phyloP scores from a whole-genome alignment of 768 basidiomycete species.

The Russula foetens region DNA sequence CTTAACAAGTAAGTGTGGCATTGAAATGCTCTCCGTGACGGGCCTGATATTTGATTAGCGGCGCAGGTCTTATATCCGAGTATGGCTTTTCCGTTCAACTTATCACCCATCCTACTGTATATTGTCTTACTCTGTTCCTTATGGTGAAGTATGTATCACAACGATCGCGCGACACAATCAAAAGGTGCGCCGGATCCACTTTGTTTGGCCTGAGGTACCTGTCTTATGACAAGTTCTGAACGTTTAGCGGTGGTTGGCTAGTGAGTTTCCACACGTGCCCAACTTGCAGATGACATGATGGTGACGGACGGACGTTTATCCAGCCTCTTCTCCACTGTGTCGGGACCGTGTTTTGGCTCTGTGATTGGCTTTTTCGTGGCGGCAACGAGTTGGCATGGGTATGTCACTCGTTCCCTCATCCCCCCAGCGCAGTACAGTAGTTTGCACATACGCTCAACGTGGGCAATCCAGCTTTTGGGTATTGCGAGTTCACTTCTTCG shows the following conservation, averaged over 20 bases:
- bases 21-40: no score
- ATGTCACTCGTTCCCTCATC: no score
- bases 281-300: neutral
- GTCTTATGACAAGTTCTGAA: neutral
- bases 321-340: conserved; percentile 18
- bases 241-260: conserved; percentile 8
- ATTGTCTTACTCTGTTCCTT: neutral
- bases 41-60: no score
- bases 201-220: no score
- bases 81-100: neutral
- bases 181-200: conserved; percentile 9
- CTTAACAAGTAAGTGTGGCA: no score
- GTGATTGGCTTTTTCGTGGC: conserved; percentile 24
- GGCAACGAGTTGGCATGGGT: conserved; percentile 10
- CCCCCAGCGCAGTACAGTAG: neutral
- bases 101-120: neutral
- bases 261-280: neutral
- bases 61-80: conserved; percentile 15
- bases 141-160: conserved; percentile 11
- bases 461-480: conserved; percentile 19
- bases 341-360: conserved; percentile 20
- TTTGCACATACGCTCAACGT: neutral
- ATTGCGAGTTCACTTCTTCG: conserved; percentile 20
- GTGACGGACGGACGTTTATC: neutral
- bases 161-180: conserved; percentile 6